Percentiles rank a stretch among this genome's conserved stretches.
phyloP scores from a whole-genome alignment of 75 land plant genomes.

The Picea glauca region DNA sequence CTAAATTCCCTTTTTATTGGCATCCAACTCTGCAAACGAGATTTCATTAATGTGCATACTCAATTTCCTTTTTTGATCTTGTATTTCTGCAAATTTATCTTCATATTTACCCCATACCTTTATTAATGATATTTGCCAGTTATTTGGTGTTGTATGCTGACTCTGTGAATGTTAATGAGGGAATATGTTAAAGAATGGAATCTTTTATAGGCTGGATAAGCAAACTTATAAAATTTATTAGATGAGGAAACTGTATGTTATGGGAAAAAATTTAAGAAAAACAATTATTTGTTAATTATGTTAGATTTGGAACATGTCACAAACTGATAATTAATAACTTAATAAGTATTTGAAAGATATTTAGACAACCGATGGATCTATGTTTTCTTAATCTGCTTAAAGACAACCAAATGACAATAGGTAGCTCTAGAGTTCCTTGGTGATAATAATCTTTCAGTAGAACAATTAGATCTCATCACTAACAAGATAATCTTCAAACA shows the following conservation, averaged over 20 bases:
- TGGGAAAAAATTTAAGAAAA: neutral
- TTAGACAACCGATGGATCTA: neutral
- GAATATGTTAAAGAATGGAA: neutral
- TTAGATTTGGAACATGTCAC: neutral
- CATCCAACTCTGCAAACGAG: neutral
- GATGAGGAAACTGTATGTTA: neutral
- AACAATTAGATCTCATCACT: too few relatives aligned
- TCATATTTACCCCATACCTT: neutral
- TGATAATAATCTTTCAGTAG: too few relatives aligned
- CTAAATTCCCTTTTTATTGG: neutral
- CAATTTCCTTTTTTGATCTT: neutral
- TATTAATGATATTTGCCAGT: neutral
- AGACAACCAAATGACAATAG: neutral
- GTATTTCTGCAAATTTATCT: neutral
- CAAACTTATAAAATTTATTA: neutral
- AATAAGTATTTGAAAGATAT: neutral
- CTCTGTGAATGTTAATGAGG: neutral
- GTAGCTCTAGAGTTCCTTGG: neutral
- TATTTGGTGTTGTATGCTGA: neutral
- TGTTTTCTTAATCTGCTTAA: neutral
- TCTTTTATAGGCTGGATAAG: neutral
- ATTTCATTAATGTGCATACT: neutral
- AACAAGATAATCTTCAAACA: too few relatives aligned
- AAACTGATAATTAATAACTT: too few relatives aligned
- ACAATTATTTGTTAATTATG: neutral